Percentiles rank a stretch among this genome's conserved stretches.
These are phyloP conservation scores for Aspergillus egyptiacus DNA, from an alignment of 495 filamentous ascomycete genomes.

Conservation along the genomic window DNA sequence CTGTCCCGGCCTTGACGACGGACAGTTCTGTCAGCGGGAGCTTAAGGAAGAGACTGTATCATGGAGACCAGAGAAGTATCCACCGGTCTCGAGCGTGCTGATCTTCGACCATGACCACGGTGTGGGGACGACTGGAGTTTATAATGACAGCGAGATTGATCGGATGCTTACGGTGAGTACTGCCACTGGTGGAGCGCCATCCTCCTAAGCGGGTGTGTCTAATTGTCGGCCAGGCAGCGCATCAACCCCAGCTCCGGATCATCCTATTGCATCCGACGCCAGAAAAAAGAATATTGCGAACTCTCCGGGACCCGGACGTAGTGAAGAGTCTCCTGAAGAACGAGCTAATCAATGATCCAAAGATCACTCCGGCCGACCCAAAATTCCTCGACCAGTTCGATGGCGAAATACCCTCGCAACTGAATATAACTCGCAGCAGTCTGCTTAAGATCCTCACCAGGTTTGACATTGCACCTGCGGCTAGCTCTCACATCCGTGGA, in stretches of 20 bases:
- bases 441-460: conserved; percentile 8
- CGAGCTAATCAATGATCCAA: conserved; percentile 9
- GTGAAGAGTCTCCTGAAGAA: conserved; percentile 9
- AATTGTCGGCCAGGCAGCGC: not conserved
- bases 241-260: conserved; percentile 7
- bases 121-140: not conserved
- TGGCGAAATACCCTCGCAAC: conserved; percentile 6
- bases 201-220: not conserved
- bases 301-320: not conserved
- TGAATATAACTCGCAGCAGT: conserved; percentile 8
- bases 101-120: conserved; percentile 8
- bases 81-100: not conserved
- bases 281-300: conserved; percentile 3
- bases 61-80: conserved; percentile 10
- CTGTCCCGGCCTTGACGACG: conserved; percentile 8
- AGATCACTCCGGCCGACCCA: not conserved
- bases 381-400: conserved; percentile 4
- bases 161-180: not conserved
- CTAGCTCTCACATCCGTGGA: conserved; percentile 9
- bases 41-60: conserved; percentile 8
- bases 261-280: conserved; percentile 8
- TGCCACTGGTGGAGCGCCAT: not conserved
- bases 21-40: conserved; percentile 8
- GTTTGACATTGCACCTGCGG: conserved; percentile 10
- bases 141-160: conserved; percentile 2